A percentile compares a stretch with the other conserved stretches of the same genome.
These are phyloP conservation scores for Metschnikowia baotianmanensis DNA, from an alignment of 805 yeast species.

Conservation along the genomic window DNA sequence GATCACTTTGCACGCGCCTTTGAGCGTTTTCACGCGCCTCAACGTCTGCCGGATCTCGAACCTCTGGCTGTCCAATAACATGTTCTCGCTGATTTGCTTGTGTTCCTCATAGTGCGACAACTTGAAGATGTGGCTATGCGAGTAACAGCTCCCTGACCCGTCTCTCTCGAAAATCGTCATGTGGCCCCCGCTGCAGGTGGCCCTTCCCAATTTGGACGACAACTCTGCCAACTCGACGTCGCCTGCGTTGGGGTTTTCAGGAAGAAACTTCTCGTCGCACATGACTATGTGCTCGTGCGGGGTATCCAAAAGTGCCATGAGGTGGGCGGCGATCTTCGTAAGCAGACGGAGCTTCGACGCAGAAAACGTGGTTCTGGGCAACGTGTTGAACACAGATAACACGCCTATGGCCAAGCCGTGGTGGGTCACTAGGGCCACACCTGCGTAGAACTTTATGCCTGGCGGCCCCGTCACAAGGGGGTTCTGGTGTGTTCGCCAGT, in stretches of 20 bases:
- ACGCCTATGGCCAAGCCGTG: slow-evolving; percentile 52
- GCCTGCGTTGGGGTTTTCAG: slow-evolving; percentile 11
- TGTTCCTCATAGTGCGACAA: slow-evolving; percentile 27
- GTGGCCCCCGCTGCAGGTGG: slow-evolving; percentile 45
- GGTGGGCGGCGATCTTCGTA: slow-evolving; percentile 37
- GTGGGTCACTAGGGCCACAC: slow-evolving; percentile 51
- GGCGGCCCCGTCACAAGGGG: slow-evolving; percentile 68
- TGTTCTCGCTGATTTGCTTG: slow-evolving; percentile 4
- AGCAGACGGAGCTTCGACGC: slow-evolving; percentile 35
- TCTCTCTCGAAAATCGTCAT: slow-evolving; percentile 57
- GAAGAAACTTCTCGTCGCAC: slow-evolving; percentile 5
- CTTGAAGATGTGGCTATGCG: slow-evolving; percentile 46
- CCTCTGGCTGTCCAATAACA: slow-evolving; percentile 3
- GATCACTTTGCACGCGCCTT: slow-evolving; percentile 41
- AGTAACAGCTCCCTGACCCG: slow-evolving; percentile 63
- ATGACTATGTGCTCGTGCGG: slow-evolving; percentile 23
- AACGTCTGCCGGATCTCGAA: slow-evolving; percentile 25
- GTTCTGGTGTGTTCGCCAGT: slow-evolving; percentile 65
- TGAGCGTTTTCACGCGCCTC: slow-evolving; percentile 37
- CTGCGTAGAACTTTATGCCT: slow-evolving; percentile 58
- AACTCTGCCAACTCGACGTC: slow-evolving; percentile 32
- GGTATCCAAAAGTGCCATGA: slow-evolving; percentile 41
- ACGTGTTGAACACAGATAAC: slow-evolving; percentile 55
- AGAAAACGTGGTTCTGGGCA: slow-evolving; percentile 36
- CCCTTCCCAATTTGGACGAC: slow-evolving; percentile 48